Conservation (phyloP, 805 yeast species). For the Metschnikowia aberdeeniae region DNA sequence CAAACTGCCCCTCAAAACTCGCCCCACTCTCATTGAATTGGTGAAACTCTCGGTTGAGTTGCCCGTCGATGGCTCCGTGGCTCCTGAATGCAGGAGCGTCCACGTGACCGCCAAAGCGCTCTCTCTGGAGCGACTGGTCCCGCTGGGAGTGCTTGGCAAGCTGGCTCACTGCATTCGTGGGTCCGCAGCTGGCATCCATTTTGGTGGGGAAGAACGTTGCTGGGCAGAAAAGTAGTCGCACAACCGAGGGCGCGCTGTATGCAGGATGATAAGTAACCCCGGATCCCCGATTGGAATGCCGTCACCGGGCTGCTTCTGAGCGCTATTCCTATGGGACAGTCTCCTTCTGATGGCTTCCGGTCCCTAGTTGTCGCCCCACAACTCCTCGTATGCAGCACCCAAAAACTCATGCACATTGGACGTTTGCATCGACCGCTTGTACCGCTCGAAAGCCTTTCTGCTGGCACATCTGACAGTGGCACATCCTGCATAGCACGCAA, state of each 20-base stretch:
- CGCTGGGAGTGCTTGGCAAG: conserved; percentile 38
- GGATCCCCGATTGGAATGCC: background rate
- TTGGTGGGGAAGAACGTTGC: background rate
- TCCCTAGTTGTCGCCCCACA: conserved; percentile 27
- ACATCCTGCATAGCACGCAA: conserved; percentile 73
- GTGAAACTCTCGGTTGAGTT: conserved; percentile 38
- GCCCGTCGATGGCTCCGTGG: conserved; percentile 25
- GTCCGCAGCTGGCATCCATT: conserved; percentile 44
- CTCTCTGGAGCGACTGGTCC: conserved; percentile 39
- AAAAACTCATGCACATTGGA: conserved; percentile 71
- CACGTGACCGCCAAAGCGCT: conserved; percentile 15
- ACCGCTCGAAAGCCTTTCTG: conserved; percentile 54
- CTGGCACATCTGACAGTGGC: conserved; percentile 64
- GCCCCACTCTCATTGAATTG: conserved; percentile 23
- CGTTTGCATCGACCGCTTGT: conserved; percentile 81
- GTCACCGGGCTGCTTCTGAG: no score
- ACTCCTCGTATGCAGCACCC: conserved; percentile 54
- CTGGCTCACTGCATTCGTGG: conserved; percentile 41
- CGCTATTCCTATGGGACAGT: no score
- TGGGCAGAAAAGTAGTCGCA: no score
- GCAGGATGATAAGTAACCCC: background rate
- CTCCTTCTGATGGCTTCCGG: no score
- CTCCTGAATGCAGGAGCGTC: conserved; percentile 14
- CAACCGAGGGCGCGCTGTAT: background rate
- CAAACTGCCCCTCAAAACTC: conserved; percentile 5